These are phyloP conservation scores for Aspergillus ochraceoroseus DNA, from an alignment of 2,329 filamentous ascomycete species.

Conservation along the genomic window DNA sequence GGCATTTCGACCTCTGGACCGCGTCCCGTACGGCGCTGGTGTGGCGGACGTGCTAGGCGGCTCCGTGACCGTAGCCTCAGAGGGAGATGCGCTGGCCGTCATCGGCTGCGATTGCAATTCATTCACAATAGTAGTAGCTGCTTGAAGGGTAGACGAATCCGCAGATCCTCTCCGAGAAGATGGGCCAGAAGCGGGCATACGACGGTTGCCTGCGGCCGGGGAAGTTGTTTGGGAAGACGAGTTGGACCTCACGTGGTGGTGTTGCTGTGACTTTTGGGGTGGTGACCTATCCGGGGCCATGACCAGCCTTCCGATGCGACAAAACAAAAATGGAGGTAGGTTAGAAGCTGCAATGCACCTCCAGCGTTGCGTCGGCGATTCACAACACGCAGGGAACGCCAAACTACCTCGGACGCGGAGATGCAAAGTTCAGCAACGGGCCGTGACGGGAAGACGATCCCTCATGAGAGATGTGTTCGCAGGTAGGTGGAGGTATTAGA, in stretches of 20 bases:
- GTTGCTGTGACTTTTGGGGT: constrained; percentile 26
- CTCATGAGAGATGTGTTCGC: constrained; percentile 21
- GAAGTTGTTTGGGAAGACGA: constrained; percentile 21
- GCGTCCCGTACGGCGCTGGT: constrained; percentile 78
- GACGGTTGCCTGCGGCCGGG: constrained; percentile 15
- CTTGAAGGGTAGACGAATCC: constrained; percentile 21
- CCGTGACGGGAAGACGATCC: constrained; percentile 25
- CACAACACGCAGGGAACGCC: constrained; percentile 19
- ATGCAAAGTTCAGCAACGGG: constrained; percentile 26
- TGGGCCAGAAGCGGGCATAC: constrained; percentile 37
- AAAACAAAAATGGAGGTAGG: constrained; percentile 15
- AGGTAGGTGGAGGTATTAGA: constrained; percentile 16
- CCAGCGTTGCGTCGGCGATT: constrained; percentile 14
- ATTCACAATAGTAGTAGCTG: constrained; percentile 28
- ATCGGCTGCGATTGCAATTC: constrained; percentile 41
- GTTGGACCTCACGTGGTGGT: constrained; percentile 28
- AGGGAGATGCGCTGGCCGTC: constrained; percentile 43
- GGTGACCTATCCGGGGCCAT: constrained; percentile 33
- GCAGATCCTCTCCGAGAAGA: constrained; percentile 23
- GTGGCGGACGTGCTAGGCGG: constrained; percentile 45
- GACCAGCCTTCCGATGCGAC: constrained; percentile 24
- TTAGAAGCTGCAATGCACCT: constrained; percentile 20
- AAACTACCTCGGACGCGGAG: constrained; percentile 20
- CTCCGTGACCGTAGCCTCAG: constrained; percentile 36
- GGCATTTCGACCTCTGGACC: constrained; percentile 81